Evolutionary conservation across 768 basidiomycete genomes (phyloP), one percentile per base, ranked within the genome.

Genomic region (Mycena haematopus): DNA sequence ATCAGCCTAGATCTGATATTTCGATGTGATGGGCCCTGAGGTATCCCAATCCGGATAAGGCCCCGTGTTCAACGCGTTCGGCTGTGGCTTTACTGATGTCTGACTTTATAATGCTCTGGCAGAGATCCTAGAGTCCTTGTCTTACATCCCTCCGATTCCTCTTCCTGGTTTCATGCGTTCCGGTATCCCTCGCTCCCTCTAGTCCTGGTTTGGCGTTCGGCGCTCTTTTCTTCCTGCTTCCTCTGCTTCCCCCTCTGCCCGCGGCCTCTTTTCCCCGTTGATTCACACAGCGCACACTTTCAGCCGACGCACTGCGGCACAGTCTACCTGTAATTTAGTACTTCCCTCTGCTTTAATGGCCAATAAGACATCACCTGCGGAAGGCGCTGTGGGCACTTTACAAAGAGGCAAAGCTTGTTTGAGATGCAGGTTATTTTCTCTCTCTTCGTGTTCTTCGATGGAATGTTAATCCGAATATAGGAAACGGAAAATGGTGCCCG

Each of bases 371-470:
- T 66, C 73, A 56, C 63, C 73, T 47, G 78, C 79, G 57, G 74
- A 75, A 57, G 72, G 68, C 42, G 63, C 71, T 33, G 74, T 79
- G 60, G 72, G 74, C 45, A 80, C 87, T 65, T 75, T 89, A 22
- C 88, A 89, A 76, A 78, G 88, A 67, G 88, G 88, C 36, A 89
- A 87, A 74, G 88, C 88, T 55, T 89, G 88, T 78, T 78, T 89
- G 55, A 81, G 88, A 77, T 89, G 88, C 85, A 86, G 87, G 87
- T 87, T 64, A 59, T 79, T 76, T 50, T 51, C 31, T 27, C 15
- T 27, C 10, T 58, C 38, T 25, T 33, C 31, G 40, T 11, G 35
- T 56, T 58, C 54, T 42, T 45, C 62, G 58, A 61, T 69, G 58
- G 63, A 65, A 60, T 58, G 65, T 53, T 59, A 36, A 66, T n/a